Conservation (phyloP, 352 stramenopile genomes). For the Blastocystis sp. region DNA sequence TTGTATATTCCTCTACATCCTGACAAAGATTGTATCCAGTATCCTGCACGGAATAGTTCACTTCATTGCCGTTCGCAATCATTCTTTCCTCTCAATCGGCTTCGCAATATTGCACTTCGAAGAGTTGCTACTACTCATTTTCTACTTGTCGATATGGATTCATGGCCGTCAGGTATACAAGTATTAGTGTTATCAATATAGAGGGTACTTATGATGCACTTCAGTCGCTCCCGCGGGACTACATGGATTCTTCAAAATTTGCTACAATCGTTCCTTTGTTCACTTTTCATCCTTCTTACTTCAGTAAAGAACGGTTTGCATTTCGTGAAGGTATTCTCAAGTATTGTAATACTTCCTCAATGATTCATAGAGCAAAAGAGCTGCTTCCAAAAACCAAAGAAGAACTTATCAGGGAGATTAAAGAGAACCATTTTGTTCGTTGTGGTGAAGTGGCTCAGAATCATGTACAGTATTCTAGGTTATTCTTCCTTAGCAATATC, state of each 20-base stretch:
- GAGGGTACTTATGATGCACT: neutral
- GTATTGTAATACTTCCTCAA: neutral
- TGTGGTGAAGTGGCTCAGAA: neutral
- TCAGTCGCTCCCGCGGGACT: neutral
- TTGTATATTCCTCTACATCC: constrained; percentile 3
- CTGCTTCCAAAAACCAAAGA: neutral
- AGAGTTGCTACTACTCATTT: constrained; percentile 34
- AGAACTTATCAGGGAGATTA: neutral
- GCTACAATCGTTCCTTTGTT: constrained; percentile 41
- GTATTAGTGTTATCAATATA: neutral
- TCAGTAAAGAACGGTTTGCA: neutral
- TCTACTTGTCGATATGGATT: constrained; percentile 39
- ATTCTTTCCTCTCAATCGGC: constrained; percentile 28
- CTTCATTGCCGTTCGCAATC: neutral
- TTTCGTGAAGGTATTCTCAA: neutral
- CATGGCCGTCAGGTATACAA: neutral
- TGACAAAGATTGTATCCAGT: neutral
- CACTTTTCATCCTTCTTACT: neutral
- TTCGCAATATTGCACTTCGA: constrained; percentile 35
- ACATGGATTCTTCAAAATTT: constrained; percentile 20
- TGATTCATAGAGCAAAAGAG: neutral
- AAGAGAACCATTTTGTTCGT: neutral
- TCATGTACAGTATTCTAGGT: constrained; percentile 13
- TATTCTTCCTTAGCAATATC: constrained; percentile 13
- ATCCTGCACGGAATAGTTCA: too few species aligned